Evolutionary conservation across 192 early-diverging fungal species (phyloP), one percentile per base, ranked within the genome.

Genomic region (Backusella tuberculispora): DNA sequence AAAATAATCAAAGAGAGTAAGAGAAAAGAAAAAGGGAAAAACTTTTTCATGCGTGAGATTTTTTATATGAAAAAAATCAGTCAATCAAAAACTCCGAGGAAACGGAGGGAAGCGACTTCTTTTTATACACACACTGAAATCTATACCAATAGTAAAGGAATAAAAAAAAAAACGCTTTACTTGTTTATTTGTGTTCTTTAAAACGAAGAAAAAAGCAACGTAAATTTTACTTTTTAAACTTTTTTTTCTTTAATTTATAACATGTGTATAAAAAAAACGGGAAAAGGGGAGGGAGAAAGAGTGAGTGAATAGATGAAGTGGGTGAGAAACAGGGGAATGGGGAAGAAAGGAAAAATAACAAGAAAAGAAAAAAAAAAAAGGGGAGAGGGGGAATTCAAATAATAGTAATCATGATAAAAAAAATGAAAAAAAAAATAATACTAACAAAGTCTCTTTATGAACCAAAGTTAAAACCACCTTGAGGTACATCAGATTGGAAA

Each of bases 391-490:
- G 6, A 21, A 21, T 50, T 8, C 2, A 24, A 56, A 56, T 5
- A 60, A 26, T 34, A 34, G 29, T 34, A 34, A 34, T 34, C 29
- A 34, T 34, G 29, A 34, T 34, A 34, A 26, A 13, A 56, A 21
- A 0, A 24, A 56, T 9, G n/a, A 13, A 50, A 19, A 19, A 21
- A 1, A 21, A 7, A 19, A 19, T 17, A 17, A 50, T 50, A n/a
- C 8, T 6, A 34, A 34, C 29, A 34, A 34, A 34, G 29, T 34
- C 29, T 34, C 29, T 34, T 71, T 71, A 71, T 17, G 41, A 21
- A 53, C 85, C 85, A 91, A 97, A 97, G 83, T 90, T 86, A 85
- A 95, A 97, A 13, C 93, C 93, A 42, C 92, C 92, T 76, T 92
- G 88, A 63, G 95, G 94, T 29, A 80, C 86, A 17, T 85, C 79